phyloP scores from a whole-genome alignment of 441 rosid species.

The Geranium incanum region DNA sequence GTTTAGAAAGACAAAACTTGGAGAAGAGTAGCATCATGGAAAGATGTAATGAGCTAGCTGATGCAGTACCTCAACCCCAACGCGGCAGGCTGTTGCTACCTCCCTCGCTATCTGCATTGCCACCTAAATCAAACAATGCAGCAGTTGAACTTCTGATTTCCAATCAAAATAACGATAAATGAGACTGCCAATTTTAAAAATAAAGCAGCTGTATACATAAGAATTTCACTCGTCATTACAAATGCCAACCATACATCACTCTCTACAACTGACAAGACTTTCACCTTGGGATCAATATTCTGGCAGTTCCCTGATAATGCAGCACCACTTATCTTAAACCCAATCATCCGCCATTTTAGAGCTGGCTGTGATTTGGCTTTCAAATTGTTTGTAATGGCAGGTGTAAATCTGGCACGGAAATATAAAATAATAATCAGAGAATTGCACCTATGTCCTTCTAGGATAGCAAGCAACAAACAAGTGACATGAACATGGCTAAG shows the following conservation, averaged over 20 bases:
- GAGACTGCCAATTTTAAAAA: neutral
- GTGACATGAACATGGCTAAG: neutral
- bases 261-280: neutral
- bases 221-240: neutral
- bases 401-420: slow-evolving; percentile 5
- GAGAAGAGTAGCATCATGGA: neutral
- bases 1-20: too few relatives aligned
- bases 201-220: neutral
- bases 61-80: slow-evolving; percentile 23
- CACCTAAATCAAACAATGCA: slow-evolving; percentile 14
- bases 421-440: neutral
- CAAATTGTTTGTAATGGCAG: neutral
- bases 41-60: neutral
- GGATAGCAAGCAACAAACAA: neutral
- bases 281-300: slow-evolving; percentile 25
- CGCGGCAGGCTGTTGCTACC: slow-evolving; percentile 21
- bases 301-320: slow-evolving; percentile 24
- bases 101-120: slow-evolving; percentile 23
- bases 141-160: neutral
- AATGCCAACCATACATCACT: neutral
- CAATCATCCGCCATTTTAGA: slow-evolving; percentile 23
- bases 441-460: neutral
- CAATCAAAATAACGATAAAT: slow-evolving; percentile 8
- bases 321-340: slow-evolving; percentile 26
- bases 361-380: slow-evolving; percentile 18